Percentiles rank a stretch among this genome's conserved stretches.
Evolutionary conservation across 805 yeast genomes (phyloP).

Genomic region (Saccharomycopsis sp.): DNA sequence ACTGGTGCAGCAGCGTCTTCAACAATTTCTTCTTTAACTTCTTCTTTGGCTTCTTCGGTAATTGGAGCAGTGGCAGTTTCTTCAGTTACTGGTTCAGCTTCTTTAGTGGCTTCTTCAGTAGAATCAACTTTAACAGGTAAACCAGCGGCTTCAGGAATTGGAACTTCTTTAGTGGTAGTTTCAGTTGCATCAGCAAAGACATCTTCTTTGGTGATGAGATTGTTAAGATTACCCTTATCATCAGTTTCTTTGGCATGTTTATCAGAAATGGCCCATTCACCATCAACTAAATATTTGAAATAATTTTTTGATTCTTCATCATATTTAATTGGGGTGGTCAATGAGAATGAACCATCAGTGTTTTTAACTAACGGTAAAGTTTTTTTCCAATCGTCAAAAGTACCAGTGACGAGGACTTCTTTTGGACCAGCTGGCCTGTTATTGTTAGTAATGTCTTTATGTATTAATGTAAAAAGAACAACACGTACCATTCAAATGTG

Average conservation of each 20-base stretch:
- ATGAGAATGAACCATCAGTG: slow-evolving; percentile 48
- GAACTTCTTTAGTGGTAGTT: slow-evolving; percentile 28
- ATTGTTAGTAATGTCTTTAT: neutral
- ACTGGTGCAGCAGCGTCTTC: slow-evolving; percentile 1
- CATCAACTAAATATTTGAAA: slow-evolving; percentile 60
- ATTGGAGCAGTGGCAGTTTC: slow-evolving; percentile 7
- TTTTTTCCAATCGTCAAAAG: slow-evolving; percentile 60
- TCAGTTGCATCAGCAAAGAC: slow-evolving; percentile 22
- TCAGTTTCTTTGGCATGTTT: slow-evolving; percentile 22
- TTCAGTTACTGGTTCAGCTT: slow-evolving; percentile 1
- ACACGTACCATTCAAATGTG: slow-evolving; percentile 10
- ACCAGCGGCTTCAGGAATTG: slow-evolving; percentile 19
- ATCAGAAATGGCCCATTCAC: slow-evolving; percentile 43
- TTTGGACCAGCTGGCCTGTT: slow-evolving; percentile 39
- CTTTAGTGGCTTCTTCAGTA: slow-evolving; percentile 1
- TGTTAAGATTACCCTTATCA: slow-evolving; percentile 17
- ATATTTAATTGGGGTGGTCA: slow-evolving; percentile 41
- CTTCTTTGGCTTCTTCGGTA: slow-evolving; percentile 10
- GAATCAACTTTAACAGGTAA: slow-evolving; percentile 20
- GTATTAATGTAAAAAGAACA: neutral
- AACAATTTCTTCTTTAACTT: slow-evolving; percentile 15
- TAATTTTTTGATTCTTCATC: slow-evolving; percentile 30
- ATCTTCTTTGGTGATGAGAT: slow-evolving; percentile 13
- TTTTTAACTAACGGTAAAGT: slow-evolving; percentile 49
- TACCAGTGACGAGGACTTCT: slow-evolving; percentile 58